Percentiles rank a stretch among this genome's conserved stretches.
Conservation (phyloP, 2,329 filamentous ascomycete species). For the Ophiostoma ulmi region DNA sequence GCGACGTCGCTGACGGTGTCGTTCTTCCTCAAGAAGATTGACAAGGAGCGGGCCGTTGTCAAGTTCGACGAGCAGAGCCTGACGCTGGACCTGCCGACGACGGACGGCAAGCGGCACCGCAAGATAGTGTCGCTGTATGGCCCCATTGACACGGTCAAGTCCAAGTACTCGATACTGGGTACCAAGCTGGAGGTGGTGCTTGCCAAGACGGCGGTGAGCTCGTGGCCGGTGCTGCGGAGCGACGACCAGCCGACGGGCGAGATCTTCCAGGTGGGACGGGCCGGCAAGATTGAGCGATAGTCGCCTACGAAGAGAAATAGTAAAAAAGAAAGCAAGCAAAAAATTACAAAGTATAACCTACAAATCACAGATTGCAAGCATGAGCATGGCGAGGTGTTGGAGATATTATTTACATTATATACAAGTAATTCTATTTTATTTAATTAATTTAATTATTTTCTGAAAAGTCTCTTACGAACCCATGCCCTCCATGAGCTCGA, state of each 20-base stretch:
- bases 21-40: conserved; percentile 95
- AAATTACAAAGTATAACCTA: not conserved
- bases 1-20: conserved; percentile 77
- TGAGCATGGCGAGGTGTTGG: not conserved
- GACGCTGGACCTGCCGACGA: conserved; percentile 76
- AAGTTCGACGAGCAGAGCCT: conserved; percentile 60
- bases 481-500: conserved; percentile 92
- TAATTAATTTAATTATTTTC: too few species aligned
- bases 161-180: conserved; percentile 73
- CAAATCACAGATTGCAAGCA: not conserved
- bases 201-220: conserved; percentile 63
- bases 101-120: conserved; percentile 77
- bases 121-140: conserved; percentile 70
- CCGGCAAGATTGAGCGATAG: conserved; percentile 46
- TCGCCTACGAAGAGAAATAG: not conserved
- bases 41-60: conserved; percentile 71
- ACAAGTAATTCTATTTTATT: not conserved
- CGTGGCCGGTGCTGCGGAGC: conserved; percentile 79
- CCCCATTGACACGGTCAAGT: conserved; percentile 68
- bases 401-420: not conserved
- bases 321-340: not conserved
- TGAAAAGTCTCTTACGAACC: conserved; percentile 34
- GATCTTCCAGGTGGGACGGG: conserved; percentile 84
- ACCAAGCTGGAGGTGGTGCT: conserved; percentile 83
- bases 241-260: conserved; percentile 66